These are phyloP conservation scores for Cornus kousa DNA, from an alignment of 148 eudicot genomes.

Conservation along the genomic window DNA sequence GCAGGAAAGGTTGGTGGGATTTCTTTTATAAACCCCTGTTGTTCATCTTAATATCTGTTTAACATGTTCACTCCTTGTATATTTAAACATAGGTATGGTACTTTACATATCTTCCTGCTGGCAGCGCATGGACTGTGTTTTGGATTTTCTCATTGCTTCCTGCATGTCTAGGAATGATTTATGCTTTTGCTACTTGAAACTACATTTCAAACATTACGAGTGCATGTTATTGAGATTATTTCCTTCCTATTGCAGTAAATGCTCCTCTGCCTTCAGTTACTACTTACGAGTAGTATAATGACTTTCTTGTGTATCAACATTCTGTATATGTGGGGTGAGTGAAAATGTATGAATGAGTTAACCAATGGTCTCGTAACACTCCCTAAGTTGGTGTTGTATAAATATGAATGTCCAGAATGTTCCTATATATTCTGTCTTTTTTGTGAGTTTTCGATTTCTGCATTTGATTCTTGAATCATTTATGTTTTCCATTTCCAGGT, in stretches of 20 bases:
- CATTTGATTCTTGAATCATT: not conserved
- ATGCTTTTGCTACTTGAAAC: conserved; percentile 5
- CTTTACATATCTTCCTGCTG: not conserved
- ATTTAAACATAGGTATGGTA: not conserved
- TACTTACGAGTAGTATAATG: conserved; percentile 23
- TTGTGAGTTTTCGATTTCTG: not conserved
- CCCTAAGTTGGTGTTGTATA: not conserved
- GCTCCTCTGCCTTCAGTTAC: conserved; percentile 31
- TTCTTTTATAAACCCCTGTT: not conserved
- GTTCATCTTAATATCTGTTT: conserved; percentile 7
- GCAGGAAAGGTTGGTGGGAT: conserved; percentile 80
- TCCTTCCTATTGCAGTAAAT: conserved; percentile 42
- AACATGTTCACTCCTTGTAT: not conserved
- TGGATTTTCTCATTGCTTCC: not conserved
- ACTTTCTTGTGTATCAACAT: conserved; percentile 32
- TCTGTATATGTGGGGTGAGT: conserved; percentile 34
- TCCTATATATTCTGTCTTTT: conserved; percentile 3
- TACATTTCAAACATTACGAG: conserved; percentile 1
- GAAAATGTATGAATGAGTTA: conserved; percentile 18
- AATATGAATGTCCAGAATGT: conserved; percentile 6
- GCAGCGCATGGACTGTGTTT: not conserved
- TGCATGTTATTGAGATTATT: conserved; percentile 28
- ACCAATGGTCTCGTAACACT: conserved; percentile 11
- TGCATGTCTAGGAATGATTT: not conserved
- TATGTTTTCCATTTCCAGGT: conserved; percentile 46